Evolutionary conservation across 768 basidiomycete species (phyloP), one percentile per base, ranked within the genome.

Genomic region (Tulasnella sp.): DNA sequence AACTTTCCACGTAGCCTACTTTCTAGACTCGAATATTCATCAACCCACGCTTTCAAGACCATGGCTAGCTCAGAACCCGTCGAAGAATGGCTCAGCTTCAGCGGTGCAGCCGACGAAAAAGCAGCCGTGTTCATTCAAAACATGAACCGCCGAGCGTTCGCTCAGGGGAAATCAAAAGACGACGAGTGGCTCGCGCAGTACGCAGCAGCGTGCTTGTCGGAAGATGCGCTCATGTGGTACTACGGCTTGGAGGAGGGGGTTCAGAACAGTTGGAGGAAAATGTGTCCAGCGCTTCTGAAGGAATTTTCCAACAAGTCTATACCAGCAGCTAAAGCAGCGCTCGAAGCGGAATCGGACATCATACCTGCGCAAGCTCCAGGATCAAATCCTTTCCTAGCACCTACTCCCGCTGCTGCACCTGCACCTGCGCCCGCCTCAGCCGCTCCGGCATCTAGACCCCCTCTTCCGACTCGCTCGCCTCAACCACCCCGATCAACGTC

Each of bases 181-280:
- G 73, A 74, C 31, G 73, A 74, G 34, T 74, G 73, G 73, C 73
- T 42, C n/a, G 39, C 73, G 3, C 40, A 74, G 14, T 74, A 74
- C 21, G 73, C 73, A 1, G 73, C 73, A 31, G 46, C 73, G 24
- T 74, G 73, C 18, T 18, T 74, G 8, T 31, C 73, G 27, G 39
- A 48, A 0, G 40, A 40, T 40, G 73, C 73, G 12, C 39, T 74
- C 31, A 10, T 21, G 19, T 74, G 73, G 73, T 74, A 74, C 39
- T 74, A 48, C 46, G 19, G 7, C 18, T 31, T 74, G 73, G 38
- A 24, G 5, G 73, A 74, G 12, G 73, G 42, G 24, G 46, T 42
- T 10, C 73, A 48, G n/a, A 74, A 27, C n/a, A 48, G 40, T 42
- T 74, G 73, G 73, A 74, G 73, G 9, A 74, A 42, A 27, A n/a